phyloP scores from a whole-genome alignment of 73 alveolate genomes.

The Paramecium pentaurelia region DNA sequence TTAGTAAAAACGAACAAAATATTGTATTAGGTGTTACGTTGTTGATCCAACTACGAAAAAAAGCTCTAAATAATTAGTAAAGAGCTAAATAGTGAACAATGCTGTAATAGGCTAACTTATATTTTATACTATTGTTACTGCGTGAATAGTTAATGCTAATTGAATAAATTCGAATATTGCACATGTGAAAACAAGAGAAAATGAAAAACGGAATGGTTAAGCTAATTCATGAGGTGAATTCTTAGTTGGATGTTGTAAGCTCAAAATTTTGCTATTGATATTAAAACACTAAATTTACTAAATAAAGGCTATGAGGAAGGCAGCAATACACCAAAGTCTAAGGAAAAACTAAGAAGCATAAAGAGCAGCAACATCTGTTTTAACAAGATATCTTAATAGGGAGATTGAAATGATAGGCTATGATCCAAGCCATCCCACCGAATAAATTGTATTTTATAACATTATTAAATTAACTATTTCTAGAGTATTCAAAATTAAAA shows the following conservation, averaged over 20 bases:
- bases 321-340: slow-evolving; percentile 1
- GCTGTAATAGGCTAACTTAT: slow-evolving; percentile 25
- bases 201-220: not conserved
- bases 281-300: not conserved
- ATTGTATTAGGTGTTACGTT: slow-evolving; percentile 28
- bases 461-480: not conserved
- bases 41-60: slow-evolving; percentile 33
- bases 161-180: not conserved
- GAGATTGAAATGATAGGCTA: not conserved
- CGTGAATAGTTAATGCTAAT: not conserved
- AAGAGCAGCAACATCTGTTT: slow-evolving; percentile 7
- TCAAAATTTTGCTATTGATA: not conserved
- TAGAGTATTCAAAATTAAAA: not conserved
- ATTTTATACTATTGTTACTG: not conserved
- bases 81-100: slow-evolving; percentile 7
- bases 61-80: slow-evolving; percentile 1
- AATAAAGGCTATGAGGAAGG: not conserved
- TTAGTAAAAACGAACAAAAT: not conserved
- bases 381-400: not conserved
- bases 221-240: slow-evolving; percentile 10
- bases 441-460: not conserved
- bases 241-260: not conserved
- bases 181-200: not conserved
- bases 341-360: slow-evolving; percentile 36
- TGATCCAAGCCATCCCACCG: slow-evolving; percentile 38